Conservation (phyloP, 1,284 basidiomycete genomes). For the Leccinum fallax region DNA sequence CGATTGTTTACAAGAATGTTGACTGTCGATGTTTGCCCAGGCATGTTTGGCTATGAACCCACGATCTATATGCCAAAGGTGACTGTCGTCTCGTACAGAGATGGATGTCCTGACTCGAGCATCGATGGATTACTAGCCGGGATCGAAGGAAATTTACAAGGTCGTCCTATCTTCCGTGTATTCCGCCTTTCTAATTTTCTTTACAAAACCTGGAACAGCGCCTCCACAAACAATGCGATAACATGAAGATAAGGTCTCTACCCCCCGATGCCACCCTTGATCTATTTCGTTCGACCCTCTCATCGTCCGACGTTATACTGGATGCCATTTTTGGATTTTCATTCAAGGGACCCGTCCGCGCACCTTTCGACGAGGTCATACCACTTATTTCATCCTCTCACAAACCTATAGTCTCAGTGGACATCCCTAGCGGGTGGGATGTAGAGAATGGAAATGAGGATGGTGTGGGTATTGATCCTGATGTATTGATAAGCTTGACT, state of each 20-base stretch:
- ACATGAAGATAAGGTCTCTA: slow-evolving; percentile 79
- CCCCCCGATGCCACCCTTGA: slow-evolving; percentile 50
- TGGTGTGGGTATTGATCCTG: slow-evolving; percentile 64
- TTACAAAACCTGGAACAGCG: slow-evolving; percentile 45
- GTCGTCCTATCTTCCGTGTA: slow-evolving; percentile 45
- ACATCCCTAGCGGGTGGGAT: slow-evolving; percentile 97
- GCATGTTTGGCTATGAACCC: slow-evolving; percentile 87
- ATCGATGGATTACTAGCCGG: slow-evolving; percentile 52
- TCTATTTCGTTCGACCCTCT: slow-evolving; percentile 56
- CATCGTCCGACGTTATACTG: slow-evolving; percentile 80
- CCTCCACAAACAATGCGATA: slow-evolving; percentile 84
- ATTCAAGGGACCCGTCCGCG: slow-evolving; percentile 85
- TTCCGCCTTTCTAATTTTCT: background rate
- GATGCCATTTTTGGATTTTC: slow-evolving; percentile 99
- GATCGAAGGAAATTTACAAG: slow-evolving; percentile 88
- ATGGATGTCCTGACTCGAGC: slow-evolving; percentile 1
- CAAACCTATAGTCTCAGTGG: slow-evolving; percentile 86
- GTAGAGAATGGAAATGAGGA: slow-evolving; percentile 76
- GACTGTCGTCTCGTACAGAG: slow-evolving; percentile 13
- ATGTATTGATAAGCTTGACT: slow-evolving; percentile 88
- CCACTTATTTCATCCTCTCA: slow-evolving; percentile 64
- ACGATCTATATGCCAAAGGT: slow-evolving; percentile 93
- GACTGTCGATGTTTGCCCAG: slow-evolving; percentile 40
- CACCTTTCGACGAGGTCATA: slow-evolving; percentile 84
- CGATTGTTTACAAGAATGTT: background rate